Conservation (phyloP, 352 stramenopile genomes). For the Hyaloperonospora brassicae region DNA sequence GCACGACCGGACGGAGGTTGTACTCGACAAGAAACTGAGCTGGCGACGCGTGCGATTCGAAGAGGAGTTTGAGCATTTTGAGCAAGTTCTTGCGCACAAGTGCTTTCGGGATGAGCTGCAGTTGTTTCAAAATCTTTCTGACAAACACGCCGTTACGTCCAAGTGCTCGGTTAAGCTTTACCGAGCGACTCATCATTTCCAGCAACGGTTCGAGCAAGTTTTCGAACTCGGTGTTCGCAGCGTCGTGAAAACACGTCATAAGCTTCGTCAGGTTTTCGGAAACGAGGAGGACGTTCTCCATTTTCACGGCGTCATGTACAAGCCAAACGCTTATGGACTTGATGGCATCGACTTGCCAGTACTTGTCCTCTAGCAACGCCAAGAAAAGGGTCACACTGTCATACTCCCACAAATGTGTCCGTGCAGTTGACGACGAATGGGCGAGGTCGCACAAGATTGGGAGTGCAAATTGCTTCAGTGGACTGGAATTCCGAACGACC, state of each 20-base stretch:
- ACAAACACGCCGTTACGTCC: conserved; percentile 82
- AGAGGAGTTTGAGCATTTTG: conserved; percentile 88
- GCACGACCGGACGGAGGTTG: conserved; percentile 74
- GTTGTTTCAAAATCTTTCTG: conserved; percentile 65
- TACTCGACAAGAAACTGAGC: conserved; percentile 85
- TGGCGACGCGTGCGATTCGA: conserved; percentile 79
- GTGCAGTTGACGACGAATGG: conserved; percentile 78
- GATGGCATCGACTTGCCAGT: conserved; percentile 86
- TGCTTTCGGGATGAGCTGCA: conserved; percentile 77
- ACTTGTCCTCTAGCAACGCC: conserved; percentile 81
- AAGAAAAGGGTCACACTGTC: conserved; percentile 82
- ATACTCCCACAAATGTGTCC: conserved; percentile 79
- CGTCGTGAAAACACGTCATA: conserved; percentile 57
- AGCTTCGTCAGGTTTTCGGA: conserved; percentile 63
- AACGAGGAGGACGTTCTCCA: conserved; percentile 70
- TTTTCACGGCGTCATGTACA: conserved; percentile 72
- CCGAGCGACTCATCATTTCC: conserved; percentile 70
- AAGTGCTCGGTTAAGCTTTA: conserved; percentile 79
- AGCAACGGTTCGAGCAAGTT: conserved; percentile 72
- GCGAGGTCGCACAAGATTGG: conserved; percentile 89
- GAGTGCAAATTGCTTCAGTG: conserved; percentile 89
- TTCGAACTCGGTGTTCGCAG: conserved; percentile 67
- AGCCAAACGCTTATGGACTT: conserved; percentile 86
- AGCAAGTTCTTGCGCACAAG: conserved; percentile 88
- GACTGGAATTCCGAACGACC: conserved; percentile 73